A percentile compares a stretch with the other conserved stretches of the same genome.
Evolutionary conservation across 2,329 filamentous ascomycete genomes (phyloP).

Genomic region (Ceratocystis albifundus): DNA sequence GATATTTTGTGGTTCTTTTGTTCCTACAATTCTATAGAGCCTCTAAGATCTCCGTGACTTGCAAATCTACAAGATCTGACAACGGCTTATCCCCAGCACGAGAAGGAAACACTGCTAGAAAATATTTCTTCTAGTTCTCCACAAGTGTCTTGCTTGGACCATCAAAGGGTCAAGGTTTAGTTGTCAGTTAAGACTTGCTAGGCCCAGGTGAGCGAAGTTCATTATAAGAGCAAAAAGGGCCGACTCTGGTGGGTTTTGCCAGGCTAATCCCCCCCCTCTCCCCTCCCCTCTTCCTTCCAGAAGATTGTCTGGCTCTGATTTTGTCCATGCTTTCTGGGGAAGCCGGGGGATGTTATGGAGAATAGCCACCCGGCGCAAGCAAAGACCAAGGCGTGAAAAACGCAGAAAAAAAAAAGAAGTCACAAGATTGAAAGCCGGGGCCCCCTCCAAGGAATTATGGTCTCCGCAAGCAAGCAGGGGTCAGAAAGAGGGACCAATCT

Average conservation of each 20-base stretch:
- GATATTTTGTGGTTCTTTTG: too few relatives aligned
- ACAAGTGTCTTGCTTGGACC: background rate
- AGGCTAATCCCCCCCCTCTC: background rate
- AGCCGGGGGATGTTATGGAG: background rate
- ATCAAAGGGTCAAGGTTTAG: background rate
- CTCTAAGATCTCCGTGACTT: too few relatives aligned
- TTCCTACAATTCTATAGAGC: too few relatives aligned
- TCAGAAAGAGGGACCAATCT: background rate
- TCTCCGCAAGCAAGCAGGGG: conserved; percentile 4
- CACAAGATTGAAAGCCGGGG: conserved; percentile 3
- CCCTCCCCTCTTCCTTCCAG: background rate
- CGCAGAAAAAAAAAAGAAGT: background rate
- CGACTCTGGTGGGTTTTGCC: background rate
- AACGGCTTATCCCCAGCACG: background rate
- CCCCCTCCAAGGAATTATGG: background rate
- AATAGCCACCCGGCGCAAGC: background rate
- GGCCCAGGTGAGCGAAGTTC: background rate
- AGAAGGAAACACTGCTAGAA: background rate
- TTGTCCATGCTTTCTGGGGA: conserved; percentile 7
- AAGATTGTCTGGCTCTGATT: background rate
- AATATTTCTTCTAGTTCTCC: background rate
- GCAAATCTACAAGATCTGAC: background rate
- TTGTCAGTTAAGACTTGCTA: background rate
- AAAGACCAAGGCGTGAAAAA: background rate
- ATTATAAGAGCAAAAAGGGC: background rate